phyloP scores from a whole-genome alignment of 768 basidiomycete species.

The Fomitopsis serialis region DNA sequence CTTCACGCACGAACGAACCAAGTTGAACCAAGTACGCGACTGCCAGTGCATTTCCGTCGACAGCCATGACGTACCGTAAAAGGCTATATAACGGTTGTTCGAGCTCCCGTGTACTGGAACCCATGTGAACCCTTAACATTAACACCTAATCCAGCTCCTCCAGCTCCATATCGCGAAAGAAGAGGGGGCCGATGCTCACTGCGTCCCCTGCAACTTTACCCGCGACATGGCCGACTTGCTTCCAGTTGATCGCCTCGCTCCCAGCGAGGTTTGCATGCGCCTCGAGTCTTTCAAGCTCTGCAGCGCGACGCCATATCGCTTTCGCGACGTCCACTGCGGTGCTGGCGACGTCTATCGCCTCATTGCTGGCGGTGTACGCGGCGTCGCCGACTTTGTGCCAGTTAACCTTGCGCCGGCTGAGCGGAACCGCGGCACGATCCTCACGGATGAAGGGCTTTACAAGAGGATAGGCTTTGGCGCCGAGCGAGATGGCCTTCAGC shows the following conservation, averaged over 20 bases:
- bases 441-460: not conserved
- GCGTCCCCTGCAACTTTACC: not conserved
- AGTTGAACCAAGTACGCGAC: too few species aligned
- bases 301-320: not conserved
- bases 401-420: not conserved
- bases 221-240: not conserved
- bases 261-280: not conserved
- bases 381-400: not conserved
- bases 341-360: not conserved
- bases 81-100: too few species aligned
- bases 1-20: too few species aligned
- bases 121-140: too few species aligned
- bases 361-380: not conserved
- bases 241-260: not conserved
- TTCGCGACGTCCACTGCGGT: not conserved
- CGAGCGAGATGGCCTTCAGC: too few species aligned
- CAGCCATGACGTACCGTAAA: too few species aligned
- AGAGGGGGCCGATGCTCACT: not conserved
- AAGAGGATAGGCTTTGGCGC: too few species aligned
- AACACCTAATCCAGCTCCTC: too few species aligned
- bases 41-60: too few species aligned
- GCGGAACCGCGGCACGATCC: not conserved
- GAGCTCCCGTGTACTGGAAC: too few species aligned
- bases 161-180: not conserved
- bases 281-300: not conserved